phyloP scores from a whole-genome alignment of 257 asterid genomes.

The Lavandula angustifolia region DNA sequence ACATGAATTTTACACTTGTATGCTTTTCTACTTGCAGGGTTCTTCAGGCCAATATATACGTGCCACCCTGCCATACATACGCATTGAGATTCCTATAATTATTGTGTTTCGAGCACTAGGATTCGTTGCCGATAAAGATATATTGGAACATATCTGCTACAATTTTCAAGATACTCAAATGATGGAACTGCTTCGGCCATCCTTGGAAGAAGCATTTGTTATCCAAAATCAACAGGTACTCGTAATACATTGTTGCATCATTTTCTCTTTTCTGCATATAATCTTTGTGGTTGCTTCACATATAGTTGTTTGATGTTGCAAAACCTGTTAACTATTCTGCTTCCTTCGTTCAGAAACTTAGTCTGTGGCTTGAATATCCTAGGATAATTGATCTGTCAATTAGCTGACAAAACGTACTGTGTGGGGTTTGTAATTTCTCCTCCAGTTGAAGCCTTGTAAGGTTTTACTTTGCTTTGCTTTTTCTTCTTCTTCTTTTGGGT shows the following conservation, averaged over 20 bases:
- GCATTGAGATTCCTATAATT: constrained; percentile 93
- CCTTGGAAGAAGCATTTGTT: constrained; percentile 97
- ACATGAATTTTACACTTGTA: constrained; percentile 1
- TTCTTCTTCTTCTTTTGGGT: neutral
- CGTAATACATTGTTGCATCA: constrained; percentile 10
- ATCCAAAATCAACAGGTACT: constrained; percentile 94
- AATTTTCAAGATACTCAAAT: constrained; percentile 89
- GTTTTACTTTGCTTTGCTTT: neutral
- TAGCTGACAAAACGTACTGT: neutral
- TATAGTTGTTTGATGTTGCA: neutral
- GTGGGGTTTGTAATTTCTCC: neutral
- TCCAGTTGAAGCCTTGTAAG: neutral
- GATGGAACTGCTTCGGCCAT: constrained; percentile 97
- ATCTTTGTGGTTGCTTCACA: constrained; percentile 10
- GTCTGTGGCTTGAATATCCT: neutral
- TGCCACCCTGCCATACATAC: constrained; percentile 93
- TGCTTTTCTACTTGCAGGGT: constrained; percentile 57
- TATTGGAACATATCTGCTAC: constrained; percentile 90
- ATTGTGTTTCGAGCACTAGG: constrained; percentile 94
- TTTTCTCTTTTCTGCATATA: constrained; percentile 16
- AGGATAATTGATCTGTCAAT: neutral
- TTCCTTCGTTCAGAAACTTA: neutral
- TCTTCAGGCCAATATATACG: constrained; percentile 97
- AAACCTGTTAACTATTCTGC: neutral
- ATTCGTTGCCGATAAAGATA: constrained; percentile 96